These are phyloP conservation scores for Eucalyptus polyanthemos DNA, from an alignment of 345 rosid species.

Conservation along the genomic window DNA sequence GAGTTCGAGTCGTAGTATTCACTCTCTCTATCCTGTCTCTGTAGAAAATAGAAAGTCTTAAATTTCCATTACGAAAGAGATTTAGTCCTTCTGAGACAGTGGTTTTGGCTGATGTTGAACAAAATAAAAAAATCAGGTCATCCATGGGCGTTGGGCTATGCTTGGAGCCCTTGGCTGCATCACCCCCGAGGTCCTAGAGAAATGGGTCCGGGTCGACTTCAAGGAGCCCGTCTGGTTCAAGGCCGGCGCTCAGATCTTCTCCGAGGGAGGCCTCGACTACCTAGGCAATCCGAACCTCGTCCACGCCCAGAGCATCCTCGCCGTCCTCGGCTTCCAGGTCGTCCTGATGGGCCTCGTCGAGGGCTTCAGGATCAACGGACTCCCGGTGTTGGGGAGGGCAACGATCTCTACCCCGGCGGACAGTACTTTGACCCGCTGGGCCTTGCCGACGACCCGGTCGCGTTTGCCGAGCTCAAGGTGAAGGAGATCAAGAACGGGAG, in stretches of 20 bases:
- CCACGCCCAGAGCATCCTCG: slow-evolving; percentile 96
- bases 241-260: slow-evolving; percentile 95
- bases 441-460: slow-evolving; percentile 74
- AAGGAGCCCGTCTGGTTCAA: slow-evolving; percentile 99
- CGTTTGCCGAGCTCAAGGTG: slow-evolving; percentile 92
- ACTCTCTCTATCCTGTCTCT: neutral
- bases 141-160: slow-evolving; percentile 98
- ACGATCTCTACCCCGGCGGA: slow-evolving; percentile 85
- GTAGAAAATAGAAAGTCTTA: neutral
- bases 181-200: slow-evolving; percentile 80
- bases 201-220: slow-evolving; percentile 77
- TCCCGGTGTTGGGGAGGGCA: slow-evolving; percentile 90
- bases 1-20: neutral
- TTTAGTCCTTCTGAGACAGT: neutral
- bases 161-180: slow-evolving; percentile 94
- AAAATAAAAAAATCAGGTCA: slow-evolving; percentile 26
- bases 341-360: slow-evolving; percentile 87
- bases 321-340: slow-evolving; percentile 86
- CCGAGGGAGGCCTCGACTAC: slow-evolving; percentile 97
- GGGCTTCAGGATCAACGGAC: slow-evolving; percentile 92
- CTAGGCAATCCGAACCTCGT: slow-evolving; percentile 95
- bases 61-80: neutral
- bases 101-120: neutral
- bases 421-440: slow-evolving; percentile 89
- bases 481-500: slow-evolving; percentile 96